Evolutionary conservation across 306 rosid genomes (phyloP).

Genomic region (Sindora glabra): DNA sequence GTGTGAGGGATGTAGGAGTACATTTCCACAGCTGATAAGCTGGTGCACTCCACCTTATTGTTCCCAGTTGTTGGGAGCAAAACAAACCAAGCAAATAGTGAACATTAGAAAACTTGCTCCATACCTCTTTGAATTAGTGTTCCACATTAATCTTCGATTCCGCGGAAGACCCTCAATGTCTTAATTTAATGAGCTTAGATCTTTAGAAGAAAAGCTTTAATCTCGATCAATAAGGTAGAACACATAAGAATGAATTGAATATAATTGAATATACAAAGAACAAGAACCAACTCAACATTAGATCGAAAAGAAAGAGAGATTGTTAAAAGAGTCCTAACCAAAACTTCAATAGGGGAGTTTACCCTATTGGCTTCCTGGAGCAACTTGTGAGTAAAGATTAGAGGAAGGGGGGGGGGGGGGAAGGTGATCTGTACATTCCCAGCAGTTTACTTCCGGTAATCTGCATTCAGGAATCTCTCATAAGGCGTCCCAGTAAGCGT

Average conservation of each 20-base stretch:
- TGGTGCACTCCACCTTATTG: too few relatives aligned
- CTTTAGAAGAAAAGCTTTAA: too few relatives aligned
- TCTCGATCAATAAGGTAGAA: background rate
- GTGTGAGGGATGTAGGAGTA: too few relatives aligned
- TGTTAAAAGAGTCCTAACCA: slow-evolving; percentile 11
- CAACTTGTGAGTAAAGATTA: slow-evolving; percentile 6
- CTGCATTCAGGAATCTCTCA: slow-evolving; percentile 51
- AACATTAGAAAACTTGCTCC: too few relatives aligned
- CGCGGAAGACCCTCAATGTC: too few relatives aligned
- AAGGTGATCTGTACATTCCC: slow-evolving; percentile 37
- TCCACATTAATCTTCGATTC: too few relatives aligned
- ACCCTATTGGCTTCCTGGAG: slow-evolving; percentile 32
- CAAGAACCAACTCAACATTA: background rate
- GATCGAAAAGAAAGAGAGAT: slow-evolving; percentile 14
- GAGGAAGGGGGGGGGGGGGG: slow-evolving; percentile 5
- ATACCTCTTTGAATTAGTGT: too few relatives aligned
- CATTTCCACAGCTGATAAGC: too few relatives aligned
- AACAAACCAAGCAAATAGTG: too few relatives aligned
- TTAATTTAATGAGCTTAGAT: too few relatives aligned
- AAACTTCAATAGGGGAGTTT: slow-evolving; percentile 41
- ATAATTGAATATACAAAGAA: slow-evolving; percentile 15
- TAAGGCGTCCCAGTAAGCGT: slow-evolving; percentile 56
- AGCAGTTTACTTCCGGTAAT: slow-evolving; percentile 36
- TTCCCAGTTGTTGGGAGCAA: too few relatives aligned
- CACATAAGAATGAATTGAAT: slow-evolving; percentile 66